A percentile compares a stretch with the other conserved stretches of the same genome.
Evolutionary conservation across 495 filamentous ascomycete genomes (phyloP).

Genomic region (Aspergillus haitiensis): DNA sequence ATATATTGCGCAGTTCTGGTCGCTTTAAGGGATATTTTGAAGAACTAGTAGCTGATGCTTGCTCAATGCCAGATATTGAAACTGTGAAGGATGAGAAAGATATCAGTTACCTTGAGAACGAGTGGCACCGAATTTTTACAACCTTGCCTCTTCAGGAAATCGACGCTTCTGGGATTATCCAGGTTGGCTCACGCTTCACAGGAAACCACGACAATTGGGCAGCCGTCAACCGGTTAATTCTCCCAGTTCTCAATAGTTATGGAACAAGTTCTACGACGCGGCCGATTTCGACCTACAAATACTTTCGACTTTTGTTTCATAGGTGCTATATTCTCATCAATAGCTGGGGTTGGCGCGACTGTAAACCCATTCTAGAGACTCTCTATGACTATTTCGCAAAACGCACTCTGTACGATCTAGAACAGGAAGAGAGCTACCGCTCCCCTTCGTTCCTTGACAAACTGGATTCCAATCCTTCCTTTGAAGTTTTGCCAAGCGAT

Average conservation of each 20-base stretch:
- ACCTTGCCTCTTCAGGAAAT: constrained; percentile 77
- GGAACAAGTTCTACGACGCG: constrained; percentile 51
- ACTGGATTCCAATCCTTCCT: constrained; percentile 60
- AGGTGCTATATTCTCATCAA: constrained; percentile 78
- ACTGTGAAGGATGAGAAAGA: constrained; percentile 38
- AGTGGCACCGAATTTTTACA: constrained; percentile 74
- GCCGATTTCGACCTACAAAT: constrained; percentile 71
- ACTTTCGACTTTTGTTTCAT: constrained; percentile 69
- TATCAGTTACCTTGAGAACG: constrained; percentile 59
- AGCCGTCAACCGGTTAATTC: constrained; percentile 63
- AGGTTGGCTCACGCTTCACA: constrained; percentile 56
- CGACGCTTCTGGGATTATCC: constrained; percentile 62
- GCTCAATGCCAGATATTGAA: constrained; percentile 1
- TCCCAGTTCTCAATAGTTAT: constrained; percentile 66
- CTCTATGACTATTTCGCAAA: constrained; percentile 91
- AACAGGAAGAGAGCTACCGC: constrained; percentile 70
- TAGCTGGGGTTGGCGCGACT: constrained; percentile 83
- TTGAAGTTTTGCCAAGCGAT: constrained; percentile 66
- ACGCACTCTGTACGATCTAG: constrained; percentile 68
- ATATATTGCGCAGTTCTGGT: constrained; percentile 53
- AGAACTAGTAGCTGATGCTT: constrained; percentile 55
- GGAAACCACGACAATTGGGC: constrained; percentile 68
- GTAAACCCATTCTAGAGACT: constrained; percentile 71
- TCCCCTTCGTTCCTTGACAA: constrained; percentile 79
- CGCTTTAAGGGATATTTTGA: constrained; percentile 31